Conservation (phyloP, 2,329 filamentous ascomycete species). For the Dothideomycetes sp. region DNA sequence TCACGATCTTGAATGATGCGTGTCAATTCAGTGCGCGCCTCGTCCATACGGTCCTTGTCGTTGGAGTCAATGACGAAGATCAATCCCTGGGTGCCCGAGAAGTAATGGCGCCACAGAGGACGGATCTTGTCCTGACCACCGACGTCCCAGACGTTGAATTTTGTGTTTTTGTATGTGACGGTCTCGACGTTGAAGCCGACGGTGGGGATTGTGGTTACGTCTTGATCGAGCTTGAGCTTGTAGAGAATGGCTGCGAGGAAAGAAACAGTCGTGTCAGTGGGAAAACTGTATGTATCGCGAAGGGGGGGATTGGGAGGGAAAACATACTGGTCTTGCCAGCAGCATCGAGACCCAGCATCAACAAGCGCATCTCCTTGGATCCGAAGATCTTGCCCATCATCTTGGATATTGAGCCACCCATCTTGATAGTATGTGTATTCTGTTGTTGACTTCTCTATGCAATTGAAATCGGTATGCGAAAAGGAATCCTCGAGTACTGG, state of each 20-base stretch:
- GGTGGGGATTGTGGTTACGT: constrained; percentile 97
- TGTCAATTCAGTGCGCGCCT: constrained; percentile 92
- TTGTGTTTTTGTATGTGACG: constrained; percentile 99
- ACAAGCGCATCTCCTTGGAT: constrained; percentile 94
- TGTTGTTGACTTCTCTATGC: neutral
- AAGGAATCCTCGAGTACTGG: too few relatives aligned
- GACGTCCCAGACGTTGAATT: constrained; percentile 99
- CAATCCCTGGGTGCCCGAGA: constrained; percentile 97
- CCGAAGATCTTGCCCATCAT: constrained; percentile 99
- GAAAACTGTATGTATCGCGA: neutral
- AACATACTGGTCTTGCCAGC: constrained; percentile 81
- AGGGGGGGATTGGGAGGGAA: neutral
- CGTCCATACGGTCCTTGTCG: constrained; percentile 94
- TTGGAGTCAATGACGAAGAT: constrained; percentile 99
- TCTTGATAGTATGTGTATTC: constrained; percentile 42
- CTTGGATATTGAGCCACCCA: constrained; percentile 87
- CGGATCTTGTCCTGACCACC: constrained; percentile 99
- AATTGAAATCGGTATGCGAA: too few relatives aligned
- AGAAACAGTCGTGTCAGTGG: too few relatives aligned
- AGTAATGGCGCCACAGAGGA: constrained; percentile 99
- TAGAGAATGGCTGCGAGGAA: constrained; percentile 67
- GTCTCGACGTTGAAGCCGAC: constrained; percentile 99
- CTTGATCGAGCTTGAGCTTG: constrained; percentile 99
- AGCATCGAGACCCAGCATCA: constrained; percentile 96
- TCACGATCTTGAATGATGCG: constrained; percentile 99